A percentile compares a stretch with the other conserved stretches of the same genome.
Evolutionary conservation across 1,284 basidiomycete species (phyloP).

Genomic region (Apiotrichum siamense): DNA sequence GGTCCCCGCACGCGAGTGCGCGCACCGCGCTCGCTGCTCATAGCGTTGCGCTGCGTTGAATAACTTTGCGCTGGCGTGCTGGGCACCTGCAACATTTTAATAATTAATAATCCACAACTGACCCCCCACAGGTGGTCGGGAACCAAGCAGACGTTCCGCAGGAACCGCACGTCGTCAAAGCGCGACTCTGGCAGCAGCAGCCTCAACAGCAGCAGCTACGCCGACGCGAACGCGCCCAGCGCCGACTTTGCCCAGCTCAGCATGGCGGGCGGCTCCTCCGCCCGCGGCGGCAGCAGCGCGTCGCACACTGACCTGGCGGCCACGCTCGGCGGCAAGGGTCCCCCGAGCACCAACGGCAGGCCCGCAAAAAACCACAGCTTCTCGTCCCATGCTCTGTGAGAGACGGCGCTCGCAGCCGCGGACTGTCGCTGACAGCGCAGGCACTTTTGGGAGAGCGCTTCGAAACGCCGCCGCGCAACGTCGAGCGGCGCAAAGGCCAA

Average conservation of each 20-base stretch:
- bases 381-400: neutral
- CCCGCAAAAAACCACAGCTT: neutral
- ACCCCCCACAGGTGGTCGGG: slow-evolving; percentile 1
- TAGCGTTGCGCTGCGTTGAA: too few species aligned
- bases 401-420: neutral
- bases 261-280: too few species aligned
- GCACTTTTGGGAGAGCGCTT: neutral
- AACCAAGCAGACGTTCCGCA: neutral
- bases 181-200: neutral
- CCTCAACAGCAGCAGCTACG: neutral
- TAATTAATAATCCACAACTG: neutral
- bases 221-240: neutral
- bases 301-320: neutral
- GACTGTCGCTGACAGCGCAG: neutral
- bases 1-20: too few species aligned
- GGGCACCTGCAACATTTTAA: too few species aligned
- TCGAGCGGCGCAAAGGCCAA: neutral
- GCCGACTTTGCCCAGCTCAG: neutral
- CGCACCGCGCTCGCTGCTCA: too few species aligned
- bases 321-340: neutral
- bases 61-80: too few species aligned
- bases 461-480: neutral
- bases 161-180: neutral
- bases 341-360: neutral
- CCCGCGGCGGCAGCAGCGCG: neutral